These are phyloP conservation scores for Mortierella sp. DNA, from an alignment of 371 early-diverging fungal species.

Conservation along the genomic window DNA sequence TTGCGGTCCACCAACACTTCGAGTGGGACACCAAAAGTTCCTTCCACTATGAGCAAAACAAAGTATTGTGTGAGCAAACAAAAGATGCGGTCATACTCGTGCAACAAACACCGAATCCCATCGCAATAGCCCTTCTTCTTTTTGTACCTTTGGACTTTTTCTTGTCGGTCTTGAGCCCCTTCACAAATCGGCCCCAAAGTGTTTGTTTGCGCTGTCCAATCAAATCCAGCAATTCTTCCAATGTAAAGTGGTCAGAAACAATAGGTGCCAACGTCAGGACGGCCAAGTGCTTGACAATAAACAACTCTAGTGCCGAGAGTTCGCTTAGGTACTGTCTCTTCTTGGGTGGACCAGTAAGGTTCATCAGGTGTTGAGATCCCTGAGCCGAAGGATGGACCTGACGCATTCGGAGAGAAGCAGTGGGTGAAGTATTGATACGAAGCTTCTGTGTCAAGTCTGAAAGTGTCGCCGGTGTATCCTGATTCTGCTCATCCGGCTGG, in stretches of 20 bases:
- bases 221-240: slow-evolving; percentile 78
- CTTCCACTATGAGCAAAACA: slow-evolving; percentile 55
- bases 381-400: slow-evolving; percentile 13
- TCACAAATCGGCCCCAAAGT: slow-evolving; percentile 80
- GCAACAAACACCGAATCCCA: too few species aligned
- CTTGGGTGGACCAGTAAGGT: slow-evolving; percentile 26
- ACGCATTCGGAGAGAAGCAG: slow-evolving; percentile 18
- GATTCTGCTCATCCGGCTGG: slow-evolving; percentile 5
- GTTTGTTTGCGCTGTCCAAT: slow-evolving; percentile 78
- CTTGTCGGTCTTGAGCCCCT: slow-evolving; percentile 67
- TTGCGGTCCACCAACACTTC: slow-evolving; percentile 85
- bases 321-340: slow-evolving; percentile 80
- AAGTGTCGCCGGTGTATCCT: slow-evolving; percentile 25
- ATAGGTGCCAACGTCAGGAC: slow-evolving; percentile 79
- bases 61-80: too few species aligned
- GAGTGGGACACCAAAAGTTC: slow-evolving; percentile 92
- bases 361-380: slow-evolving; percentile 27
- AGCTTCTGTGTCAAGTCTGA: slow-evolving; percentile 38
- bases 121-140: too few species aligned
- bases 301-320: slow-evolving; percentile 82
- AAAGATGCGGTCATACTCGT: too few species aligned
- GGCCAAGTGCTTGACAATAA: slow-evolving; percentile 89
- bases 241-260: slow-evolving; percentile 68
- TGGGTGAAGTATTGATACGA: slow-evolving; percentile 18
- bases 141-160: slow-evolving; percentile 73